Evolutionary conservation across 2,329 filamentous ascomycete genomes (phyloP).

Genomic region (Alternaria infectoria): DNA sequence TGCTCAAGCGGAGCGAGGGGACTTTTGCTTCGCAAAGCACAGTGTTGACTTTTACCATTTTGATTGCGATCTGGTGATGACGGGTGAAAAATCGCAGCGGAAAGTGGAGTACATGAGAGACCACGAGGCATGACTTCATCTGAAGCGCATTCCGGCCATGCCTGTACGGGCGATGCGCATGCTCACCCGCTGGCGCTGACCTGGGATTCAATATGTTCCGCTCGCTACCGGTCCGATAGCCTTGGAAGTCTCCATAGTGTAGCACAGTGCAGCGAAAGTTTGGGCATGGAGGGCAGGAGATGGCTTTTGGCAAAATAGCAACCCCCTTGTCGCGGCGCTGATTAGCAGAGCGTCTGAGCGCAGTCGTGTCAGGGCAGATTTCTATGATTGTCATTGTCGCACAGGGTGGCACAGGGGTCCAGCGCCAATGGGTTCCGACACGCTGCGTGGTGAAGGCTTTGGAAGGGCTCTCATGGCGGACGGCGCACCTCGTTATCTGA

Average conservation of each 20-base stretch:
- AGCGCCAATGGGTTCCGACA: slow-evolving; percentile 28
- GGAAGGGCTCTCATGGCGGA: slow-evolving; percentile 13
- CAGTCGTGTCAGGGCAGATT: slow-evolving; percentile 19
- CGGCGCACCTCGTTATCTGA: slow-evolving; percentile 14
- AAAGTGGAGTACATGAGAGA: slow-evolving; percentile 15
- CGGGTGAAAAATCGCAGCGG: not conserved
- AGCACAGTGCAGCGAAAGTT: slow-evolving; percentile 11
- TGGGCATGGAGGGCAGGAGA: not conserved
- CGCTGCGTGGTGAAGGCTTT: slow-evolving; percentile 9
- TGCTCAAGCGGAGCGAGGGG: slow-evolving; percentile 10
- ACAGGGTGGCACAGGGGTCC: slow-evolving; percentile 18
- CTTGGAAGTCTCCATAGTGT: not conserved
- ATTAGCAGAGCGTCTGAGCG: slow-evolving; percentile 21
- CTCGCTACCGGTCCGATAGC: slow-evolving; percentile 36
- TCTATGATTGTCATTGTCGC: slow-evolving; percentile 25
- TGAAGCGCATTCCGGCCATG: slow-evolving; percentile 19
- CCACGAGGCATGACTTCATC: slow-evolving; percentile 32
- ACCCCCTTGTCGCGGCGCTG: slow-evolving; percentile 17
- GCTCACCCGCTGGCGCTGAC: slow-evolving; percentile 18
- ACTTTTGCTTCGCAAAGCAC: slow-evolving; percentile 3
- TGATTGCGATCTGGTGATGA: slow-evolving; percentile 22
- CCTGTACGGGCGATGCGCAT: slow-evolving; percentile 31
- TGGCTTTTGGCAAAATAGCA: slow-evolving; percentile 21
- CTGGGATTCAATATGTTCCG: slow-evolving; percentile 22
- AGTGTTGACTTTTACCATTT: slow-evolving; percentile 10